Base-by-base conservation (phyloP, 345 rosid genomes). In the Kernera saxatilis region DNA sequence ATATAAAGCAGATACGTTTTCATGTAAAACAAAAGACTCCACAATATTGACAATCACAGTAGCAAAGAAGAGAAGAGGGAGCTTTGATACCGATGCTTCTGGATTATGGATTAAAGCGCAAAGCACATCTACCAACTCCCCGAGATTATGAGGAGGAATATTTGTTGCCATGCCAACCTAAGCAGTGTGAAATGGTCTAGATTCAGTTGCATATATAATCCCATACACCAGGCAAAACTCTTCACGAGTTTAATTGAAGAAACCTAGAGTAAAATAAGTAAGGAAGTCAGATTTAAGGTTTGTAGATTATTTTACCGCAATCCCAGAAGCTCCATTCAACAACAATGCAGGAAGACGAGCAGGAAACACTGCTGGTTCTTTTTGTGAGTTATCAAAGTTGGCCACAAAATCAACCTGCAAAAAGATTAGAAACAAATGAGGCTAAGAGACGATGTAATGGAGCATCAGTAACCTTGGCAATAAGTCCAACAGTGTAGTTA, bases 101-200 rank as follows among this genome's bases (percentile, higher is more conserved):
- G 97, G 95, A 79, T 91, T 87, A 70, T 79, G 90, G 73, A 93
- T 93, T 71, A 93, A 80, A 1, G 96, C 96, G 78, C 96, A 89
- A 35, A 93, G 89, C 77, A 84, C 98, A 72, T 93, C 97, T 51
- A 93, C 97, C 83, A 93, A 75, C 80, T 93, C 98, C 49, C 92
- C 97, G 58, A 93, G 92, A 82, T 93, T 93, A 79, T 93, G 98
- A 53, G 98, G 98, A 80, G 98, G 98, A 77, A 93, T 91, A 65
- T 87, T 91, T 21, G 98, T 93, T 8, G 98, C 98, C 98, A 93
- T 93, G 69, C 98, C 97, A 76, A 93, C 98, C 98, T 93, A 75
- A 57, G 68, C 37, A 73, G 48, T 27, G 54, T 46, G 8, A 76
- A 56, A 13, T 22, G 14, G 26, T 46, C 23, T 39, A 5, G 48